Evolutionary conservation across 805 yeast species (phyloP).

Genomic region (Sugiyamaella smithiae): DNA sequence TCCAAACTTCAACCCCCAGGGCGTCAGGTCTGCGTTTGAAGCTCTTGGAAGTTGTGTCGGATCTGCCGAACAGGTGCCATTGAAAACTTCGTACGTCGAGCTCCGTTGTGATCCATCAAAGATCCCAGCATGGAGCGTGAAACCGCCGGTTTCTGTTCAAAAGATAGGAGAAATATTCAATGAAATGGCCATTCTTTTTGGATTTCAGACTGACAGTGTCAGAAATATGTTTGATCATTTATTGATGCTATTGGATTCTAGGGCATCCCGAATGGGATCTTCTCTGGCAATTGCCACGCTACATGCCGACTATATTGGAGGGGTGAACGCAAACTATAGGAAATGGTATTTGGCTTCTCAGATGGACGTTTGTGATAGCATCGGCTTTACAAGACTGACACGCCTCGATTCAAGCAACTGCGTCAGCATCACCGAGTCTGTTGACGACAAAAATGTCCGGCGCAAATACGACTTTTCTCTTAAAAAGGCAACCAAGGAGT

Average conservation of each 20-base stretch:
- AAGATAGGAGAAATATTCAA: conserved; percentile 58
- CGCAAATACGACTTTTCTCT: conserved; percentile 44
- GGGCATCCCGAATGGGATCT: conserved; percentile 64
- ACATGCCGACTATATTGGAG: conserved; percentile 77
- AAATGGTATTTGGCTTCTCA: conserved; percentile 79
- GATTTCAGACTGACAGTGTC: conserved; percentile 66
- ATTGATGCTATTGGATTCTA: conserved; percentile 60
- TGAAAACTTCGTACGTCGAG: background rate
- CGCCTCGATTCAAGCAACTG: background rate
- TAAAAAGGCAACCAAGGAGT: conserved; percentile 49
- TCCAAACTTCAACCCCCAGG: background rate
- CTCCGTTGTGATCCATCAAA: background rate
- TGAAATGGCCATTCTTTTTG: conserved; percentile 54
- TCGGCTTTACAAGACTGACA: background rate
- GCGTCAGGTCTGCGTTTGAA: background rate
- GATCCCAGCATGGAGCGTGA: background rate
- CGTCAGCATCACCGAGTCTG: conserved; percentile 4
- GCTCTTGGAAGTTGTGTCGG: background rate
- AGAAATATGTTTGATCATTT: conserved; percentile 66
- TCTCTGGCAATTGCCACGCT: conserved; percentile 53
- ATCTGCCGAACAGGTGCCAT: background rate
- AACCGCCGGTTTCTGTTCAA: conserved; percentile 25
- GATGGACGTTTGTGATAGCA: conserved; percentile 54
- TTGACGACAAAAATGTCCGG: conserved; percentile 24
- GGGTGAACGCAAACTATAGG: conserved; percentile 60